A percentile compares a stretch with the other conserved stretches of the same genome.
Evolutionary conservation across 106 monocot genomes (phyloP).

Genomic region (Hemerocallis citrina): DNA sequence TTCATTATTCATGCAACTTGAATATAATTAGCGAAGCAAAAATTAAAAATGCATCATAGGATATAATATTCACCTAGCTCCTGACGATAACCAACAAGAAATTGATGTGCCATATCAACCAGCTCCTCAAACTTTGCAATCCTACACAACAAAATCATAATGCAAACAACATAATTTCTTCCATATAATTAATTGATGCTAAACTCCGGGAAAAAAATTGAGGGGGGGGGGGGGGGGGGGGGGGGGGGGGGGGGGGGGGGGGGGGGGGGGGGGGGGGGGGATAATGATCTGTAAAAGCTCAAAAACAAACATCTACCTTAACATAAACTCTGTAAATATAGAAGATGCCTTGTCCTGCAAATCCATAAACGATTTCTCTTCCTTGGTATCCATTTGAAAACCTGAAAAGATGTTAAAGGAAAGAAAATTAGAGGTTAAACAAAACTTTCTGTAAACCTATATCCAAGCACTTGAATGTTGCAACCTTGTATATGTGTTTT

Average conservation of each 20-base stretch:
- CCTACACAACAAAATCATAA: slow-evolving; percentile 2
- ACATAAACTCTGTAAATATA: slow-evolving; percentile 8
- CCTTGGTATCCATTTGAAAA: background rate
- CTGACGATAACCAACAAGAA: slow-evolving; percentile 5
- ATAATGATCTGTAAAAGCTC: background rate
- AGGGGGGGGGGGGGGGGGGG: too few relatives aligned
- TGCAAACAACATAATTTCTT: background rate
- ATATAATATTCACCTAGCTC: slow-evolving; percentile 7
- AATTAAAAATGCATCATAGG: background rate
- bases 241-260: too few relatives aligned
- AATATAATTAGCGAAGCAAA: background rate
- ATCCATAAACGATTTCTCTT: background rate
- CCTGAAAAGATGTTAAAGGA: too few relatives aligned
- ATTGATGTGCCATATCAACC: slow-evolving; percentile 2
- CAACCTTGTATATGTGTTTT: too few relatives aligned
- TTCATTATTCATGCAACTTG: background rate
- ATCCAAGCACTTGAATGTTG: too few relatives aligned
- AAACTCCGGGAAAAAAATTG: background rate
- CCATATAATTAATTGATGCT: background rate
- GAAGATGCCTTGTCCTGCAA: background rate
- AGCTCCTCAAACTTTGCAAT: slow-evolving; percentile 20
- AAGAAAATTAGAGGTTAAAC: too few relatives aligned
- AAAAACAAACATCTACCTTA: background rate
- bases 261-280: too few relatives aligned
- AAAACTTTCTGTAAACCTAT: too few relatives aligned